A percentile compares a stretch with the other conserved stretches of the same genome.
Evolutionary conservation across 2,329 filamentous ascomycete species (phyloP).

Genomic region (Drechslerella stenobrocha): DNA sequence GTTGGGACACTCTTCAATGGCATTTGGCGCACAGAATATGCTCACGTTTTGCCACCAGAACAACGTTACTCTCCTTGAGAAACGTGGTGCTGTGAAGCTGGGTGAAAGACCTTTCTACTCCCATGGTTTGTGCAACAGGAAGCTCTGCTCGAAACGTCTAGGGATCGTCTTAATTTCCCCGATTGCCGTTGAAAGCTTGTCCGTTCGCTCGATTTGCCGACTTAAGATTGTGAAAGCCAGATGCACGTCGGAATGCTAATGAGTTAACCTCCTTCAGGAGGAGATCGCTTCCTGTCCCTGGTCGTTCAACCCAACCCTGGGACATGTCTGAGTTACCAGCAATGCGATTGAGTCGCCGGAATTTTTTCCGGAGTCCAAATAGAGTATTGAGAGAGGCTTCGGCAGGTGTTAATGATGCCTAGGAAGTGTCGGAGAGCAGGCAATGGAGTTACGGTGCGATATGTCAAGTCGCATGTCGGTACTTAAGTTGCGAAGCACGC

Average conservation of each 20-base stretch:
- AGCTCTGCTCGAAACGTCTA: constrained; percentile 10
- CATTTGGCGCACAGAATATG: neutral
- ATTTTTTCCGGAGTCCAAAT: constrained; percentile 5
- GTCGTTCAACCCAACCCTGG: constrained; percentile 12
- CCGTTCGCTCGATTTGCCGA: constrained; percentile 17
- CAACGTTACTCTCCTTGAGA: constrained; percentile 32
- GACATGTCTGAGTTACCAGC: constrained; percentile 4
- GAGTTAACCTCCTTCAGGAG: constrained; percentile 31
- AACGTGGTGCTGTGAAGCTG: constrained; percentile 4
- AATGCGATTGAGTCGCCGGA: constrained; percentile 37
- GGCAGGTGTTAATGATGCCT: too few species aligned
- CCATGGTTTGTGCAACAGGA: constrained; percentile 15
- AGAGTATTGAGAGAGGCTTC: too few species aligned
- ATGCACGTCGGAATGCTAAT: constrained; percentile 38
- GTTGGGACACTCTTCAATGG: neutral
- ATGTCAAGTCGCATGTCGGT: too few species aligned
- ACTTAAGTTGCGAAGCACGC: neutral
- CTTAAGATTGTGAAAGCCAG: constrained; percentile 42
- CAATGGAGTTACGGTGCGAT: too few species aligned
- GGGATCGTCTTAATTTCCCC: constrained; percentile 38
- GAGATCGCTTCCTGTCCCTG: constrained; percentile 29
- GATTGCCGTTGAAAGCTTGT: constrained; percentile 13
- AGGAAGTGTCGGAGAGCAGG: too few species aligned
- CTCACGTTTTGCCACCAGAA: neutral
- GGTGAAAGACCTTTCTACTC: neutral